phyloP scores from a whole-genome alignment of 345 rosid species.

The Citrus hindsii region DNA sequence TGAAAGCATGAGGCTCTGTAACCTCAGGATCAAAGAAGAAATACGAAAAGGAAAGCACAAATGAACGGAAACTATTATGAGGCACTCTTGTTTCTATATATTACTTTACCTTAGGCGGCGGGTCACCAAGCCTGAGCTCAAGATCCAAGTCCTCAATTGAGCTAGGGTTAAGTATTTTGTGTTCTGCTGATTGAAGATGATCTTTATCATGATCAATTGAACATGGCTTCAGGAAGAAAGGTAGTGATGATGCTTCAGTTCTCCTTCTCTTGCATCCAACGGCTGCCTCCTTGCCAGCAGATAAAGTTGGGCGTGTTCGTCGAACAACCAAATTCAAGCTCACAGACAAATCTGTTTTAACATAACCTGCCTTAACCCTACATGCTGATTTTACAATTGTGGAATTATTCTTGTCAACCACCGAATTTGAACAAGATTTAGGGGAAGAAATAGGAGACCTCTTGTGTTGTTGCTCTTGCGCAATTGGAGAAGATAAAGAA shows the following conservation, averaged over 20 bases:
- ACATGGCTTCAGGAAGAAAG: slow-evolving; percentile 41
- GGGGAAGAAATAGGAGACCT: slow-evolving; percentile 27
- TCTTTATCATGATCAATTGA: slow-evolving; percentile 32
- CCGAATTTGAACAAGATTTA: slow-evolving; percentile 26
- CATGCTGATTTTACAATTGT: slow-evolving; percentile 25
- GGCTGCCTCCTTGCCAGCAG: slow-evolving; percentile 30
- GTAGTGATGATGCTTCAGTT: slow-evolving; percentile 34
- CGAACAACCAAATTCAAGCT: slow-evolving; percentile 65
- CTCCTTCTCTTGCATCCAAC: slow-evolving; percentile 50
- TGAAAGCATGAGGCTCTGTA: slow-evolving; percentile 15
- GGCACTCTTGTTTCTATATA: slow-evolving; percentile 12
- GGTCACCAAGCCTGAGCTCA: slow-evolving; percentile 83
- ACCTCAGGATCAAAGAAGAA: slow-evolving; percentile 9
- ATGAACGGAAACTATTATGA: slow-evolving; percentile 17
- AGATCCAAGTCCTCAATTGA: slow-evolving; percentile 75
- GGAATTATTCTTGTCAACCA: slow-evolving; percentile 29
- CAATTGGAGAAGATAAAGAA: slow-evolving; percentile 34
- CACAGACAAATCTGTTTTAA: slow-evolving; percentile 45
- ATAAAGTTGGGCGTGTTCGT: slow-evolving; percentile 32
- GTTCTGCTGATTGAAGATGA: slow-evolving; percentile 32
- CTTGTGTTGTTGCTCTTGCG: slow-evolving; percentile 22
- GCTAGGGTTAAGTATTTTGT: slow-evolving; percentile 32
- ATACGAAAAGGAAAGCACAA: slow-evolving; percentile 18
- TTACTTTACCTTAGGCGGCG: slow-evolving; percentile 51
- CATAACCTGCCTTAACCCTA: slow-evolving; percentile 34